Base-by-base conservation (phyloP, 768 basidiomycete genomes). In the Suillus luteus region DNA sequence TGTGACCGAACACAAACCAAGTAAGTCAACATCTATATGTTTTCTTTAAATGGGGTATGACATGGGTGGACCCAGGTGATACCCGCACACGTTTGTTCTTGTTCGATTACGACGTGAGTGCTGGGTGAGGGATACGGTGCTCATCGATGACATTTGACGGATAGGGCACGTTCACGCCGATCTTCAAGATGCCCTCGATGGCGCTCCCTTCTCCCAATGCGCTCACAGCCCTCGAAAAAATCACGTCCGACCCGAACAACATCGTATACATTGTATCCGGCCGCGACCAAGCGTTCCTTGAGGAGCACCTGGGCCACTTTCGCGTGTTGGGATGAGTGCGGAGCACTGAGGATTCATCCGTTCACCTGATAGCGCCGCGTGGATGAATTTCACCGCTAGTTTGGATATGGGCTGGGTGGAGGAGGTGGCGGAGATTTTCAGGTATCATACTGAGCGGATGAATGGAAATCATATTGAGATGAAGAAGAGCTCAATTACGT, bases 261-360 rank as follows among this genome's bases (percentile, higher is more conserved):
- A 68, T 97, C 48, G 95, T 98, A 61, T 99, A 95, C 80, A 95
- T 99, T 76, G 97, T 99, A 75, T 97, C 95, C 0, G 96, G 96
- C 1, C 93, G 96, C 35, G 96, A 99, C 73, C 89, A 90, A 59
- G 91, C 79, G 59, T 99, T 99, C 85, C 81, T 99, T 17, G 92
- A 95, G 72, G 84, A 90, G 69, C 95, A 98, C 71, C 84, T 98
- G 24, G 96, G 96, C 1, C 90, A 94, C 75, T 99, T 63, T 77
- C 78, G 67, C 82, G 84, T 55, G 81, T 99, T 8, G 96, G 96
- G 14, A 91, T 99, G 83, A 91, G 89, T 22, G 96, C 96, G 24
- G 96, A 99, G 78, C 96, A 99, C 73, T 96, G 96, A 12, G 91
- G 90, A 31, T 99, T 98, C 80, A 85, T 98, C 57, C 85, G 89